Evolutionary conservation across 768 basidiomycete species (phyloP), one percentile per base, ranked within the genome.

Genomic region (Boletus edulis): DNA sequence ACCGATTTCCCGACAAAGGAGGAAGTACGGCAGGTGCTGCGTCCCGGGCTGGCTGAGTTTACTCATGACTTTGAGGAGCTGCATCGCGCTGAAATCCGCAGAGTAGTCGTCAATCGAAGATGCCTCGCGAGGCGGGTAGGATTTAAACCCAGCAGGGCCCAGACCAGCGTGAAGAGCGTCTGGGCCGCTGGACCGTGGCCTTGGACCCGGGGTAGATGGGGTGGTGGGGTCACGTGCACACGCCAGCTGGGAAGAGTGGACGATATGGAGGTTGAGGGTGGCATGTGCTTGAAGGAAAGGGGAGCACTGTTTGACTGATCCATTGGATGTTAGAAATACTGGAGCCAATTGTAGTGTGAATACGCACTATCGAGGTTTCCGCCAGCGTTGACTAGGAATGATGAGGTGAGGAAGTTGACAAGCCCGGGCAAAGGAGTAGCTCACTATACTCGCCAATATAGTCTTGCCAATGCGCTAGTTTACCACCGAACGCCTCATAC

Each of bases 201-300:
- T 68, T 41, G 68, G 64, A 45, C 64, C 72, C 32, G 70, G 66
- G 15, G 68, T 71, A 43, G 67, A 69, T 24, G 60, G 69, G 56
- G 59, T 70, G 20, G 55, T 71, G 51, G 64, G 68, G 31, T 70
- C 67, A 61, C 69, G 71, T 48, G 71, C 62, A 54, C 72, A 68
- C 0, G 79, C 66, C 1, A 82, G 72, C 65, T 91, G 87, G 2
- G 86, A 86, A 3, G 89, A 86, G 62, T 93, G 90, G 49, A 94
- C 89, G 67, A 94, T 87, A 67, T 94, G 91, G 14, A 94, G 80
- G 60, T 94, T 93, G 52, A 94, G 80, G 2, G 91, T 75, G 1
- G 89, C 79, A 55, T 93, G 88, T 0, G 91, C 91, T 73, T 93
- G 91, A 22, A 93, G 80, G 74, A 91, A 93, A 64, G 89, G 87